A percentile compares a stretch with the other conserved stretches of the same genome.
These are phyloP conservation scores for Penicillium cataractarum DNA, from an alignment of 495 filamentous ascomycete genomes.

Conservation along the genomic window DNA sequence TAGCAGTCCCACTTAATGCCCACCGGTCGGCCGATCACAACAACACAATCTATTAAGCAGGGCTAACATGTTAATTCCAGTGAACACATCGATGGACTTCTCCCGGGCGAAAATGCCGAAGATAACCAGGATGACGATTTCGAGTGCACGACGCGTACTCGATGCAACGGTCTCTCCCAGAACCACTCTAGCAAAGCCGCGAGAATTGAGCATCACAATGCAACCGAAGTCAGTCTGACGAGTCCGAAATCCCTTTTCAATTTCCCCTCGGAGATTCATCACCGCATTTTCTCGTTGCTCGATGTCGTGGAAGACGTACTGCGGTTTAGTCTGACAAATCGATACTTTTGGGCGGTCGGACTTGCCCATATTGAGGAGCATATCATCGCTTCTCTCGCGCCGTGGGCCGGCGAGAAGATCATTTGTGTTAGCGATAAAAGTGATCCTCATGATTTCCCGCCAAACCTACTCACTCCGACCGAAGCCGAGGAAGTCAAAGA, in stretches of 20 bases:
- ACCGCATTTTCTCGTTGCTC: constrained; percentile 20
- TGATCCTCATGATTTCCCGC: constrained; percentile 16
- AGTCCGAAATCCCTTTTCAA: not conserved
- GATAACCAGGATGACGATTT: constrained; percentile 21
- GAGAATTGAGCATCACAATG: constrained; percentile 19
- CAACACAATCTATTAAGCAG: not conserved
- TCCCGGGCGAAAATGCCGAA: constrained; percentile 24
- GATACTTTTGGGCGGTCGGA: constrained; percentile 27
- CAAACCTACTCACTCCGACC: not conserved
- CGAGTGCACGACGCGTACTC: constrained; percentile 11
- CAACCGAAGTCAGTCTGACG: not conserved
- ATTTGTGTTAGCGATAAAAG: constrained; percentile 17
- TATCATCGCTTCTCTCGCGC: constrained; percentile 16
- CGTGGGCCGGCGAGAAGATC: constrained; percentile 24
- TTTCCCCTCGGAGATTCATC: constrained; percentile 20
- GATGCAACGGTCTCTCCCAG: constrained; percentile 6
- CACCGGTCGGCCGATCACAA: constrained; percentile 12
- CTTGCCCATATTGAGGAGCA: constrained; percentile 20
- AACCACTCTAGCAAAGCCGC: constrained; percentile 18
- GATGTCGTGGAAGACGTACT: constrained; percentile 18
- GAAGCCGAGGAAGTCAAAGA: constrained; percentile 9
- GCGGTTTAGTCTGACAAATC: constrained; percentile 18
- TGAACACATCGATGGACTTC: constrained; percentile 7
- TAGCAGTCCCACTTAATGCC: constrained; percentile 16
- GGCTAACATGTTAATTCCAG: not conserved